Evolutionary conservation across 225 moss, liverwort and hornwort genomes (phyloP), one percentile per base, ranked within the genome.

Genomic region (Rhytidiadelphus loreus): DNA sequence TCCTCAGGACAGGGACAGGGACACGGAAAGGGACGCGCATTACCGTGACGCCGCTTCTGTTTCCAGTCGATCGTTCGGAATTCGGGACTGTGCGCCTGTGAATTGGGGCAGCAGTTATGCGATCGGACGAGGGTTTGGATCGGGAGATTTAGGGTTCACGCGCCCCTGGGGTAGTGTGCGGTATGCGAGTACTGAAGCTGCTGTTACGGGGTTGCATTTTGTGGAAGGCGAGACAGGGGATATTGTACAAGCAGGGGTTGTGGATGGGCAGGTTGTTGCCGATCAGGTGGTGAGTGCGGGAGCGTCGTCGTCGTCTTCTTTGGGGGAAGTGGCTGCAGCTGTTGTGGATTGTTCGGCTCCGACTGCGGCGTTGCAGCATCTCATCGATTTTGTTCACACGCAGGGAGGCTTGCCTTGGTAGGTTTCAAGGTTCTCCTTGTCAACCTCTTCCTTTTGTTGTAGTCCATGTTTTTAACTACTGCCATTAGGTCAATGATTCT

Each of bases 321-420:
- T 96, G 60, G 93, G 96, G 88, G 99, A 99, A 91, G 96, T 99
- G 70, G 97, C 97, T 50, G 92, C 89, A 55, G 97, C 96, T 56
- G 92, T 93, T 69, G 96, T 90, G 44, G 99, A 99, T 94, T 97
- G 92, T 63, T 95, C 99, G 23, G 84, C 69, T 57, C 99, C 99
- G 10, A 96, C 96, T 41, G 99, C 99, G 15, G 96, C 96, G 33
- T 89, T 99, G 93, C 99, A 99, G 92, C 95, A 99, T 88, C 89
- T 96, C 63, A 97, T 99, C 50, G 99, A 99, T 86, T 94, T 89
- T 72, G 83, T 96, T 68, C 98, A 98, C 86, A 89, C 94, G 28
- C 95, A 94, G 88, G 90, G 93, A 41, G 97, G 96, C 50, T 91
- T 98, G 70, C 98, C 98, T 80, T 98, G 98, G 97, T 98, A 91